Conservation (phyloP, 352 stramenopile genomes). For the Phytophthora cactorum region DNA sequence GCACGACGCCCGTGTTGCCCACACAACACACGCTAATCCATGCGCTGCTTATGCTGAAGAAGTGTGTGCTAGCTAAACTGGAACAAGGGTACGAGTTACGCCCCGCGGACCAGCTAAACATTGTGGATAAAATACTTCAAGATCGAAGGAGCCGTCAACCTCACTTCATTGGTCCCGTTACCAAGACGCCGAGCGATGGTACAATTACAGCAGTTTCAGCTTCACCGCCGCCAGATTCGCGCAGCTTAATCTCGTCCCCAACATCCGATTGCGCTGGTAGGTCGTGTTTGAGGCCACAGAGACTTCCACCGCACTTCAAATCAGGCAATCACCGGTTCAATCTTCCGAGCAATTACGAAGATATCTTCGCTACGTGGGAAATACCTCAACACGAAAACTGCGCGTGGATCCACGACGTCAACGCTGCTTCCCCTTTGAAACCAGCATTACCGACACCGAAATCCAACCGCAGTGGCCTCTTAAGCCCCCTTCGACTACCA, state of each 20-base stretch:
- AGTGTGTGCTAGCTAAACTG: constrained; percentile 23
- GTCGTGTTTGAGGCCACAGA: not conserved
- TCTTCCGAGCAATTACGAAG: not conserved
- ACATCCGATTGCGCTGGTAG: not conserved
- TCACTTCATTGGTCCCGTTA: constrained; percentile 10
- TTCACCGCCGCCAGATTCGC: not conserved
- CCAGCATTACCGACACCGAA: not conserved
- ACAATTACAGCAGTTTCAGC: not conserved
- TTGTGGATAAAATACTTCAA: constrained; percentile 23
- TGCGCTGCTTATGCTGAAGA: constrained; percentile 44
- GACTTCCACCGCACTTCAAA: not conserved
- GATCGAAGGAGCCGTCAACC: constrained; percentile 8
- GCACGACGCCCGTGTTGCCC: constrained; percentile 20
- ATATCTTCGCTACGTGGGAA: not conserved
- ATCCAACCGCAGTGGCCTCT: not conserved
- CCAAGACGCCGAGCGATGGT: not conserved
- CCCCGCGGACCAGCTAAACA: constrained; percentile 18
- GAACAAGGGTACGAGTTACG: constrained; percentile 32
- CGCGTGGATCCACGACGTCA: constrained; percentile 1
- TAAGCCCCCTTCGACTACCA: not conserved
- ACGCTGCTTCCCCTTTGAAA: constrained; percentile 6
- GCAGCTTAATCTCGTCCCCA: not conserved
- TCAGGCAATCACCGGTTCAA: not conserved
- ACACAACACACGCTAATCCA: constrained; percentile 23
- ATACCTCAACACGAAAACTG: constrained; percentile 2